Percentiles rank a stretch among this genome's conserved stretches.
phyloP scores from a whole-genome alignment of 495 filamentous ascomycete genomes.

The Penicillium verhagenii region DNA sequence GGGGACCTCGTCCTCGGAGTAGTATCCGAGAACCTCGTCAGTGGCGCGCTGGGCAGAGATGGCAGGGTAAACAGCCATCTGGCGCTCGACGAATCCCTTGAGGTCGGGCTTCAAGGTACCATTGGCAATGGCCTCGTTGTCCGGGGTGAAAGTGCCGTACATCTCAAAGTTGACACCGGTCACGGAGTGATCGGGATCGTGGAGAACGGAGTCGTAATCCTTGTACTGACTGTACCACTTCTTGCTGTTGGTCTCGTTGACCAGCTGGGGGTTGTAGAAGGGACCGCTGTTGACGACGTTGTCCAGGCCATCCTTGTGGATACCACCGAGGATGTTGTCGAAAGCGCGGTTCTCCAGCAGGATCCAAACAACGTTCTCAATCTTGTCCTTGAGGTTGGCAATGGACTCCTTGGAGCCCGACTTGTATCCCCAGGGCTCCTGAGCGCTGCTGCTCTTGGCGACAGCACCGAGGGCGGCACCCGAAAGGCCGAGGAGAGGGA shows the following conservation, averaged over 20 bases:
- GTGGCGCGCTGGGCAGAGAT: conserved; percentile 35
- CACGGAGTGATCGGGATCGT: conserved; percentile 53
- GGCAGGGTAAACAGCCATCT: conserved; percentile 32
- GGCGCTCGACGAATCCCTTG: conserved; percentile 50
- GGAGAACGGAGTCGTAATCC: conserved; percentile 44
- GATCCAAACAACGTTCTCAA: conserved; percentile 49
- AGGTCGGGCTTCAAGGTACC: conserved; percentile 35
- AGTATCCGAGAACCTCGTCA: conserved; percentile 51
- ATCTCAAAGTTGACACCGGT: conserved; percentile 53
- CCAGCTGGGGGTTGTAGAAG: conserved; percentile 40
- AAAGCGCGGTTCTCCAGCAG: conserved; percentile 48
- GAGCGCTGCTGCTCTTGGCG: neutral
- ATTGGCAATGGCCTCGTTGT: conserved; percentile 38
- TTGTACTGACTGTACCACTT: conserved; percentile 39
- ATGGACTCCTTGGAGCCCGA: conserved; percentile 32
- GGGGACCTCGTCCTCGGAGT: conserved; percentile 49
- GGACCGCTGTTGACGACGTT: conserved; percentile 46
- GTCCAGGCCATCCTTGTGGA: conserved; percentile 39
- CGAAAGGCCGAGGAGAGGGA: conserved; percentile 26
- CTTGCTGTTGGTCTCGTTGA: conserved; percentile 35
- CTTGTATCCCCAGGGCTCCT: conserved; percentile 25
- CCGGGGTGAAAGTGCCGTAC: conserved; percentile 44
- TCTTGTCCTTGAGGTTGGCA: conserved; percentile 42
- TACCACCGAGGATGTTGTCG: conserved; percentile 45
- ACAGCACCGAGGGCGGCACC: conserved; percentile 21